Evolutionary conservation across 805 yeast species (phyloP), one percentile per base, ranked within the genome.

Genomic region (Priceomyces medius): DNA sequence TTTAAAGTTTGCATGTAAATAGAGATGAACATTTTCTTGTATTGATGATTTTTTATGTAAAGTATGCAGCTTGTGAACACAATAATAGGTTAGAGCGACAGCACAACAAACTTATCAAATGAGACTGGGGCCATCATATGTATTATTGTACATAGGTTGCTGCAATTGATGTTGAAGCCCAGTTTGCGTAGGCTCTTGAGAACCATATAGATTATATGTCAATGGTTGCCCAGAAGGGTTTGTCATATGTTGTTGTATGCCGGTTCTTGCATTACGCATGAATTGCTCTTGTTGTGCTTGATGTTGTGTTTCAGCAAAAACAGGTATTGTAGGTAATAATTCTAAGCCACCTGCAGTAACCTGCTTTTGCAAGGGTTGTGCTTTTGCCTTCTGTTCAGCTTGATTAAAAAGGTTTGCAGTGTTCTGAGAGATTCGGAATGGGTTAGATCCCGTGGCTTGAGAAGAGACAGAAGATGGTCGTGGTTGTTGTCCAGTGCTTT

Each of bases 341-440:
- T 85, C 90, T 45, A 81, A 70, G 0, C 90, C 91, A 3, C 90
- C 91, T 24, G 88, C 85, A 2, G 88, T 83, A n/a, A 35, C 24
- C 28, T 35, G 38, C 28, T 10, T 35, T 7, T 35, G 38, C 29
- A 35, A 24, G 2, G 79, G 74, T 53, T 79, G 84, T 12, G 71
- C 64, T 51, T 68, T 63, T 49, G 75, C 42, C 37, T 61, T 45
- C 47, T 58, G 54, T 41, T 48, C 61, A 8, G 47, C 54, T 31
- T 43, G 18, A 38, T 58, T 47, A 40, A 70, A 70, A 28, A 67
- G 56, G 34, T 54, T 52, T 19, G 63, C 46, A 12, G 74, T 63
- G 29, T 66, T 51, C 31, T 54, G 61, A 9, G 74, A 59, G 14
- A 67, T 66, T 46, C 78, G 68, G 63, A 83, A 83, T 21, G 88